A percentile compares a stretch with the other conserved stretches of the same genome.
phyloP scores from a whole-genome alignment of 805 yeast species.

The Danielia reshetovae region DNA sequence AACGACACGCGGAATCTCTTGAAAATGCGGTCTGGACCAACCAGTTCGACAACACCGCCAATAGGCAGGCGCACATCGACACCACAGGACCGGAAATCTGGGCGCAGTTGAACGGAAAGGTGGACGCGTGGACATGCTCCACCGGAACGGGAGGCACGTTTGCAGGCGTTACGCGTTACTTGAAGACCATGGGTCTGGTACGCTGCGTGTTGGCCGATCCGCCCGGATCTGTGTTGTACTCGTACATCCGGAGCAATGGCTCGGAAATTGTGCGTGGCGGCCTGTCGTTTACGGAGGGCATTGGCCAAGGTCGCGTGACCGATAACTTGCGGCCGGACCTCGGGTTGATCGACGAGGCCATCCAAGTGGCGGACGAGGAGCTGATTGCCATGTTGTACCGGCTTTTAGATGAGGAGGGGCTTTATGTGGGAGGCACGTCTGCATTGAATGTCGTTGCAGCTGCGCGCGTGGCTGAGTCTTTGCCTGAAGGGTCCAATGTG shows the following conservation, averaged over 20 bases:
- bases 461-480: slow-evolving; percentile 60
- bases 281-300: slow-evolving; percentile 89
- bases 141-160: slow-evolving; percentile 94
- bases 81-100: slow-evolving; percentile 93
- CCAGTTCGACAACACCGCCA: slow-evolving; percentile 86
- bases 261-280: slow-evolving; percentile 68
- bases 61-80: slow-evolving; percentile 82
- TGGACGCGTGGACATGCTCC: slow-evolving; percentile 84
- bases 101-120: slow-evolving; percentile 73
- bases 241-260: slow-evolving; percentile 70
- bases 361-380: slow-evolving; percentile 72
- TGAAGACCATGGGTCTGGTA: slow-evolving; percentile 58
- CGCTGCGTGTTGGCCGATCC: slow-evolving; percentile 83
- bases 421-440: slow-evolving; percentile 86
- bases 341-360: slow-evolving; percentile 73
- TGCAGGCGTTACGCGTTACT: slow-evolving; percentile 78
- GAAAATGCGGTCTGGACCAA: slow-evolving; percentile 89
- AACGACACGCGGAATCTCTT: slow-evolving; percentile 71
- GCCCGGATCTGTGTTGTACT: slow-evolving; percentile 84
- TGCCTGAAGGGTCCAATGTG: slow-evolving; percentile 77
- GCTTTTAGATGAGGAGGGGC: slow-evolving; percentile 83
- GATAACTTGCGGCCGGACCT: slow-evolving; percentile 73
- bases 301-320: slow-evolving; percentile 93
- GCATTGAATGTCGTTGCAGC: slow-evolving; percentile 93
- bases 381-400: slow-evolving; percentile 81